These are phyloP conservation scores for Neonectria neomacrospora DNA, from an alignment of 2,329 filamentous ascomycete species.

Conservation along the genomic window DNA sequence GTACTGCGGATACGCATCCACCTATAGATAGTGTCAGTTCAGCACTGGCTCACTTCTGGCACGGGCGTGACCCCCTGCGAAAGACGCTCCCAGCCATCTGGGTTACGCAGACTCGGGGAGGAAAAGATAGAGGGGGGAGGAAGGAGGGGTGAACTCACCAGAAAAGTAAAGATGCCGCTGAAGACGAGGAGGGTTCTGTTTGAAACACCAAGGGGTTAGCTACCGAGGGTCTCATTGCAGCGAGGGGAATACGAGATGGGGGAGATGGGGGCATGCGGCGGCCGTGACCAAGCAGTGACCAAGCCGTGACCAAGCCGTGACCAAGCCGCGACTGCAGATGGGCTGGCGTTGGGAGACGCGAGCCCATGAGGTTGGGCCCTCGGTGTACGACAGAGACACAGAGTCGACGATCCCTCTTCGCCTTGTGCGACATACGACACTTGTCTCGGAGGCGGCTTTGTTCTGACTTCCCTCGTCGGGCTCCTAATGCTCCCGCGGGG, in stretches of 20 bases:
- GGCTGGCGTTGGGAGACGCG: conserved; percentile 11
- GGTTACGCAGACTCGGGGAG: conserved; percentile 26
- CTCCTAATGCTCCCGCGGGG: neutral
- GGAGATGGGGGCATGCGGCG: conserved; percentile 4
- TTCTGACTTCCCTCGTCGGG: neutral
- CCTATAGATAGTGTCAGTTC: conserved; percentile 52
- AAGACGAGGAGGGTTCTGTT: conserved; percentile 80
- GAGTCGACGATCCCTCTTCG: neutral
- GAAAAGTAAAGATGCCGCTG: conserved; percentile 87
- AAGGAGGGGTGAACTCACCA: conserved; percentile 64
- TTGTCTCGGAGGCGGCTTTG: conserved; percentile 2
- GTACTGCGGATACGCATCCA: conserved; percentile 81
- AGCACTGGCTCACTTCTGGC: conserved; percentile 35
- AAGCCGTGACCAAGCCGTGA: conserved; percentile 31
- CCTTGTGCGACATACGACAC: conserved; percentile 9
- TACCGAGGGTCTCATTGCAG: conserved; percentile 29
- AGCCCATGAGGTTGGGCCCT: conserved; percentile 27
- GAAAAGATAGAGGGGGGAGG: neutral
- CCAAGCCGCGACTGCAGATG: conserved; percentile 10
- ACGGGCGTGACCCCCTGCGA: conserved; percentile 29
- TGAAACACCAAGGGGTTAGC: conserved; percentile 44
- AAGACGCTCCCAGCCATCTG: conserved; percentile 27
- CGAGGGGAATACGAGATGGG: conserved; percentile 41
- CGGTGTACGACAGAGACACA: conserved; percentile 18
- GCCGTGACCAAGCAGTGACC: conserved; percentile 50